These are phyloP conservation scores for Fusarium tanahbumbuense DNA, from an alignment of 2,329 filamentous ascomycete species.

Conservation along the genomic window DNA sequence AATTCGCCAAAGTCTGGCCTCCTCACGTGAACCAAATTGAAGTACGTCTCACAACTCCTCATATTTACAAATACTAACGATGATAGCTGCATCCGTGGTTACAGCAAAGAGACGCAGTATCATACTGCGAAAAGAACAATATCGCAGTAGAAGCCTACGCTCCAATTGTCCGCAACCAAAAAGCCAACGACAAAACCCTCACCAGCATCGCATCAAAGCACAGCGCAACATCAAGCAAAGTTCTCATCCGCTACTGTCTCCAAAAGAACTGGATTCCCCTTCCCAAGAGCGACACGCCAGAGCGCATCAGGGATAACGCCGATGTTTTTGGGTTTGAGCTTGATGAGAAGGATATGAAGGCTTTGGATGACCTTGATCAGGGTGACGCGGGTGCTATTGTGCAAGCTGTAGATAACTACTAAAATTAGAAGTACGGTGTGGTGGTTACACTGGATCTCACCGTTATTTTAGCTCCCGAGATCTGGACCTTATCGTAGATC, in stretches of 20 bases:
- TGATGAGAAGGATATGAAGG: conserved; percentile 64
- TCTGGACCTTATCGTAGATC: conserved; percentile 5
- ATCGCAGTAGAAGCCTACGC: conserved; percentile 62
- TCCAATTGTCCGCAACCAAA: conserved; percentile 49
- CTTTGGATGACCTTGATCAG: conserved; percentile 43
- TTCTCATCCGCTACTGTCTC: conserved; percentile 74
- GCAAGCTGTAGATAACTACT: conserved; percentile 32
- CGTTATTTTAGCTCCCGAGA: background rate
- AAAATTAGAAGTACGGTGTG: background rate
- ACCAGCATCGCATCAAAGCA: conserved; percentile 68
- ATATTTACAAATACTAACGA: conserved; percentile 66
- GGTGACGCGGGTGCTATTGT: conserved; percentile 43
- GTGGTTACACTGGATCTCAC: background rate
- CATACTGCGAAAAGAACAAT: conserved; percentile 78
- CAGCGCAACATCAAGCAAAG: conserved; percentile 67
- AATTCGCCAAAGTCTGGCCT: conserved; percentile 71
- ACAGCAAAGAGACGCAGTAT: conserved; percentile 57
- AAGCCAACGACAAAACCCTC: conserved; percentile 66
- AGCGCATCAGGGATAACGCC: conserved; percentile 69
- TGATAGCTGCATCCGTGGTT: conserved; percentile 76
- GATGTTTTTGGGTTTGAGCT: conserved; percentile 71
- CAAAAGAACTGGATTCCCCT: conserved; percentile 76
- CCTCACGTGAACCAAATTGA: conserved; percentile 78
- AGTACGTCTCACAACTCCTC: too few species aligned
- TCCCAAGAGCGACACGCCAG: conserved; percentile 71